phyloP scores from a whole-genome alignment of 2,329 filamentous ascomycete genomes.

The Arthrobotrys megalospora region DNA sequence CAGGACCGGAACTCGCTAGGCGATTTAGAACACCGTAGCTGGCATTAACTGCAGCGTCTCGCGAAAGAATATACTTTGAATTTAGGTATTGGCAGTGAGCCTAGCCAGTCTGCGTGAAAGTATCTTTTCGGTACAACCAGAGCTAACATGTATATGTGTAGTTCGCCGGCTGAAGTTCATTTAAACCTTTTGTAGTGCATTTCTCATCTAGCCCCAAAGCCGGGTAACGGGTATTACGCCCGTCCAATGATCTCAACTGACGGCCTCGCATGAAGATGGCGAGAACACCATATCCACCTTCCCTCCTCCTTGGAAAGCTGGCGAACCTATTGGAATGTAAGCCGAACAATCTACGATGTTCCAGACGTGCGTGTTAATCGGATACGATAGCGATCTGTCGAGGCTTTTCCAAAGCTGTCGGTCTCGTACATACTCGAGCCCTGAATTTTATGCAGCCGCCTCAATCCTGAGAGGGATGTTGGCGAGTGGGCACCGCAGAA shows the following conservation, averaged over 20 bases:
- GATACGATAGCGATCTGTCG: neutral
- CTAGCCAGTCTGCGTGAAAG: no score
- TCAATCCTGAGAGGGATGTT: neutral
- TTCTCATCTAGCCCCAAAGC: neutral
- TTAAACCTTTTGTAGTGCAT: neutral
- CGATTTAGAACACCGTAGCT: neutral
- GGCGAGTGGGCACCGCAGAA: neutral
- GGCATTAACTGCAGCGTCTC: neutral
- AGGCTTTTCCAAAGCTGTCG: no score
- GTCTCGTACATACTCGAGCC: neutral
- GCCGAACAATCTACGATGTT: neutral
- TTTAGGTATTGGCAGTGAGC: neutral
- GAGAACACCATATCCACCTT: neutral
- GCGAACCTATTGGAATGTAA: slow-evolving; percentile 13
- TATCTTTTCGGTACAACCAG: neutral
- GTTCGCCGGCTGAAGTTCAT: neutral
- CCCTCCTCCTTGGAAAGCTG: neutral
- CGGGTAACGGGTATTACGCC: neutral
- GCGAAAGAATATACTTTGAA: neutral
- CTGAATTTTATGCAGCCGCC: neutral
- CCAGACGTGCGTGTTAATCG: neutral
- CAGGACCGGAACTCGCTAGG: neutral
- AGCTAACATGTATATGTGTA: neutral
- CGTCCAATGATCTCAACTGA: neutral
- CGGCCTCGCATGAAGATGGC: neutral